A percentile compares a stretch with the other conserved stretches of the same genome.
phyloP scores from a whole-genome alignment of 164 flowering plant species.

The Kingdonia uniflora region DNA sequence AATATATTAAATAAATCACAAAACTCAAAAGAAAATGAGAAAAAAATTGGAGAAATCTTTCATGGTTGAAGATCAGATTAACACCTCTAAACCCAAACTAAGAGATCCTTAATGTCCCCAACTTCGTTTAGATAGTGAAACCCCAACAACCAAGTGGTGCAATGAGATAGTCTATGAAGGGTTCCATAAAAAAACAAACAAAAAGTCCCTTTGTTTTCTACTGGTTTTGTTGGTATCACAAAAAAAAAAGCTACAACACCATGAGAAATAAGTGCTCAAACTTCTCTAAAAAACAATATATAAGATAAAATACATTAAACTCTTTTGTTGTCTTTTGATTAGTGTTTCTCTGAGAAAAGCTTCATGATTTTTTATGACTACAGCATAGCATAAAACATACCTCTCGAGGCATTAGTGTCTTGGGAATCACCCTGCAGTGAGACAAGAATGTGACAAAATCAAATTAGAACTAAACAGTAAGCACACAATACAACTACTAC shows the following conservation, averaged over 20 bases:
- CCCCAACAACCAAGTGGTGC: conserved; percentile 11
- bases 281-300: too few relatives aligned
- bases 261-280: too few relatives aligned
- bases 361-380: conserved; percentile 17
- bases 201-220: conserved; percentile 4
- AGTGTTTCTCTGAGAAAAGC: conserved; percentile 18
- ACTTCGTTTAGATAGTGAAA: conserved; percentile 7
- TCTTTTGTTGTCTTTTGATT: neutral
- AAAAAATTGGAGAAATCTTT: too few relatives aligned
- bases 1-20: too few relatives aligned
- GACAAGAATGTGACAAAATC: conserved; percentile 58
- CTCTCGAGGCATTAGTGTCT: conserved; percentile 98
- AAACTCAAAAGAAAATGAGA: too few relatives aligned
- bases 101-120: neutral
- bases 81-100: too few relatives aligned
- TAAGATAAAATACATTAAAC: neutral
- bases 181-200: conserved; percentile 2
- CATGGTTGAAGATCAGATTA: too few relatives aligned
- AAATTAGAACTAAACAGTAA: conserved; percentile 10
- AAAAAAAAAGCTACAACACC: too few relatives aligned
- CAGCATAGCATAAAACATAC: conserved; percentile 32
- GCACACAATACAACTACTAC: conserved; percentile 4
- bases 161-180: conserved; percentile 2
- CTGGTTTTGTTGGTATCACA: too few relatives aligned
- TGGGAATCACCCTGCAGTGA: conserved; percentile 80